Evolutionary conservation across 139 green algal genomes (phyloP), one percentile per base, ranked within the genome.

Genomic region (Tetraselmis striata): DNA sequence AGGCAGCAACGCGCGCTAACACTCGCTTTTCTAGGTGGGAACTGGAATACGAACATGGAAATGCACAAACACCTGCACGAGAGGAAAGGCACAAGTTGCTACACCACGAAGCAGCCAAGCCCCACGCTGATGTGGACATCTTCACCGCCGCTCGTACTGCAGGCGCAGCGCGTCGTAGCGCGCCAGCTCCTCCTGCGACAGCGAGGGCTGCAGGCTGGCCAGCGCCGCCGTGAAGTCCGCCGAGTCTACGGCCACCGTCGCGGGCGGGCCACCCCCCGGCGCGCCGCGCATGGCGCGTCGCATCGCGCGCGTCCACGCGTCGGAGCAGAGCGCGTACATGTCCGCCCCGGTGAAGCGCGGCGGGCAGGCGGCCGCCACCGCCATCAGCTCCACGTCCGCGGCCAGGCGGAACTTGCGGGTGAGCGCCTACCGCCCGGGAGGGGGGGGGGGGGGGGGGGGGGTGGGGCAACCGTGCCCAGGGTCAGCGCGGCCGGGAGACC

Each of bases 251-350:
- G 82, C 76, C 2, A 96, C 85, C 26, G 30, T 29, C 5, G 75
- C 80, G 25, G 79, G 81, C 5, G 11, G 5, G 5, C 18, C 75
- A 32, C 28, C 28, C 28, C 75, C 83, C 31, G 31, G 75, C 1
- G 74, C 75, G 27, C 29, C 2, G 23, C 80, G 76, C 1, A 93
- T 88, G 27, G 77, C 77, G 1, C 90, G 86, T 78, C 92, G 91
- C 29, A 96, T 83, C 1, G 89, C 92, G 2, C 74, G 26, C 90
- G 96, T 96, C 96, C 96, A 99, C 0, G 96, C 95, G 80, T 98
- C 96, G 31, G 94, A 91, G 81, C 88, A 95, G 29, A 99, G 89
- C 0, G 92, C 96, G 85, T 99, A 99, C 85, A 99, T 77, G 87
- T 99, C 96, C 0, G 96, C 96, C 1, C 96, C 96, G 0, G 90